These are phyloP conservation scores for Myotisia sp. DNA, from an alignment of 2,329 filamentous ascomycete species.

Conservation along the genomic window DNA sequence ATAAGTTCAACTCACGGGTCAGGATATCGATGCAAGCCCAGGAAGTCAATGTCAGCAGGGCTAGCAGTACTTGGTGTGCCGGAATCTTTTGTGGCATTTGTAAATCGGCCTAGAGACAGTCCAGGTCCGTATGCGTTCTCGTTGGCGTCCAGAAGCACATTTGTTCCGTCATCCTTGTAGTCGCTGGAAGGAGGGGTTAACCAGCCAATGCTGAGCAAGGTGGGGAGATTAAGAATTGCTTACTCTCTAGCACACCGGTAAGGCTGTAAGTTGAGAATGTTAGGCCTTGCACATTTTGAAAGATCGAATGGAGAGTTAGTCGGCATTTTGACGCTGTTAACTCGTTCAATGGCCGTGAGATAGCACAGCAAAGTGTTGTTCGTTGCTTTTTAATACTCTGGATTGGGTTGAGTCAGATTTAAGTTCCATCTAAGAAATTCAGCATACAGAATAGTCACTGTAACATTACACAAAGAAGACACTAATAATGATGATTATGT, in stretches of 20 bases:
- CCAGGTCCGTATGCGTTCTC: conserved; percentile 92
- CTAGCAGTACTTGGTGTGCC: conserved; percentile 27
- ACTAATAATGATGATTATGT: no score
- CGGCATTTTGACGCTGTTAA: conserved; percentile 22
- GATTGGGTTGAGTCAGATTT: no score
- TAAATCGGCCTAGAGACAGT: conserved; percentile 40
- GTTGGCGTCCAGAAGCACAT: conserved; percentile 92
- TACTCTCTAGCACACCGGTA: conserved; percentile 75
- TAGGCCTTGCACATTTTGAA: conserved; percentile 58
- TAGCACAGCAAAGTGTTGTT: no score
- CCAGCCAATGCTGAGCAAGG: no score
- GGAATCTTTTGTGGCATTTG: conserved; percentile 36
- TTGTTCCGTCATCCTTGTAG: conserved; percentile 96
- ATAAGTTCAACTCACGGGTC: conserved; percentile 46
- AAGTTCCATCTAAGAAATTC: no score
- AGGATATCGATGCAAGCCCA: conserved; percentile 82
- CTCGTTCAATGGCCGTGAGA: no score
- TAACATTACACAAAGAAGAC: no score
- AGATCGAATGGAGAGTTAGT: conserved; percentile 51
- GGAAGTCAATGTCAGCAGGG: conserved; percentile 50
- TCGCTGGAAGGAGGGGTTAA: no score
- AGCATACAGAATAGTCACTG: no score
- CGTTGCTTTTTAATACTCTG: no score
- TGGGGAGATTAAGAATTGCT: conserved; percentile 25
- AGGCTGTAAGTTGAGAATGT: conserved; percentile 61